Evolutionary conservation across 2,329 filamentous ascomycete genomes (phyloP).

Genomic region (Aspergillus sp.): DNA sequence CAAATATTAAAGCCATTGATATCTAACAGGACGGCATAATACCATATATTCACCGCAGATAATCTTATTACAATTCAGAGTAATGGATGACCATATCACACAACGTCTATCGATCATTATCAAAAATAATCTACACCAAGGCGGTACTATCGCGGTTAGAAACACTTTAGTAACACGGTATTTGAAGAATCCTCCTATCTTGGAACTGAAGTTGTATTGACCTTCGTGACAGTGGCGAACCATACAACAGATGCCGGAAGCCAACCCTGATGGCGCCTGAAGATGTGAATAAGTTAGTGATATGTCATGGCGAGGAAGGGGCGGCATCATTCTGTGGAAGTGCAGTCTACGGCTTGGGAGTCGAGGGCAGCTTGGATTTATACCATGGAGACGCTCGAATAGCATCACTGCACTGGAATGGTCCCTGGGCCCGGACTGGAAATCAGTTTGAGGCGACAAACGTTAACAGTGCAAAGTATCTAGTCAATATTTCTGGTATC

Average conservation of each 20-base stretch:
- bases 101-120: not conserved
- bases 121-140: not conserved
- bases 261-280: not conserved
- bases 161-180: not conserved
- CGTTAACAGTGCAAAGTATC: not conserved
- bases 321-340: constrained; percentile 1
- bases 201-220: not conserved
- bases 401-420: not conserved
- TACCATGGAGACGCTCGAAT: not conserved
- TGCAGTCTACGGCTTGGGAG: not conserved
- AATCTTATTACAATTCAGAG: not conserved
- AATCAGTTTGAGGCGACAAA: not conserved
- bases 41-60: not conserved
- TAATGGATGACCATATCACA: not conserved
- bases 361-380: not conserved
- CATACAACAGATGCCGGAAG: not conserved
- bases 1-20: constrained; percentile 1
- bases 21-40: not conserved
- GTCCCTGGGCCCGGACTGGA: constrained; percentile 1
- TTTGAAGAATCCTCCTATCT: not conserved
- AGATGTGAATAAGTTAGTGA: constrained; percentile 2
- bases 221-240: not conserved
- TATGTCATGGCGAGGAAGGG: constrained; percentile 1
- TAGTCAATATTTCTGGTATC: constrained; percentile 2
- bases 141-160: not conserved